These are phyloP conservation scores for Dactylellina haptotyla DNA, from an alignment of 2,329 filamentous ascomycete genomes.

Conservation along the genomic window DNA sequence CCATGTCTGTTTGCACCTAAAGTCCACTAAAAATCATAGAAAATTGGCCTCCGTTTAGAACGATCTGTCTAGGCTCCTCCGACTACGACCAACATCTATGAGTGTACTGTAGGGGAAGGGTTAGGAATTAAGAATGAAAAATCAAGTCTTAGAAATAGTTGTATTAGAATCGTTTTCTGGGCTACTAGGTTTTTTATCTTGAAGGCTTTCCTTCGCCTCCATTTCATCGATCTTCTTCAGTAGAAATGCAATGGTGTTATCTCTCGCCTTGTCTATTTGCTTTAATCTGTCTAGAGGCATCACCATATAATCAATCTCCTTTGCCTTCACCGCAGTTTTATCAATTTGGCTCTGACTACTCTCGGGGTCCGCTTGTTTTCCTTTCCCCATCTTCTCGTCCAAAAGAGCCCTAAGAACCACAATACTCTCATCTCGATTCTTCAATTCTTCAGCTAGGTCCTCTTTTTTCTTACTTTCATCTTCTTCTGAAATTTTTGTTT, in stretches of 20 bases:
- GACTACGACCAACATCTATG: too few species aligned
- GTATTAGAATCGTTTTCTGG: too few species aligned
- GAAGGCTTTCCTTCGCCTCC: conserved; percentile 60
- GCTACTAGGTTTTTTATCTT: neutral
- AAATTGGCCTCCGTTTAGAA: too few species aligned
- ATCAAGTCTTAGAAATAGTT: too few species aligned
- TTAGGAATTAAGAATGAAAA: too few species aligned
- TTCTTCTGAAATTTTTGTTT: conserved; percentile 21
- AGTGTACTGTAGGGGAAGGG: too few species aligned
- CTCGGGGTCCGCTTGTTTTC: conserved; percentile 58
- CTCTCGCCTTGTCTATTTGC: conserved; percentile 66
- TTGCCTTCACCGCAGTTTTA: conserved; percentile 54
- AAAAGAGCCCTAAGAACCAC: conserved; percentile 22
- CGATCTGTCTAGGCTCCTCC: too few species aligned
- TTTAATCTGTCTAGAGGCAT: conserved; percentile 62
- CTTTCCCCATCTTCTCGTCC: conserved; percentile 48
- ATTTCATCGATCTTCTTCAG: conserved; percentile 67
- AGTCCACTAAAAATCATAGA: too few species aligned
- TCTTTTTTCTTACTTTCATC: conserved; percentile 7
- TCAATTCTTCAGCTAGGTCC: conserved; percentile 34
- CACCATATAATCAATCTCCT: conserved; percentile 59
- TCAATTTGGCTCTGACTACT: conserved; percentile 57
- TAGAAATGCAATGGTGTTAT: conserved; percentile 67
- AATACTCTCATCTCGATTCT: conserved; percentile 45
- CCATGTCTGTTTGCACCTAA: too few species aligned